Evolutionary conservation across 805 yeast genomes (phyloP), one percentile per base, ranked within the genome.

Genomic region (Tetrapisispora arboricola): DNA sequence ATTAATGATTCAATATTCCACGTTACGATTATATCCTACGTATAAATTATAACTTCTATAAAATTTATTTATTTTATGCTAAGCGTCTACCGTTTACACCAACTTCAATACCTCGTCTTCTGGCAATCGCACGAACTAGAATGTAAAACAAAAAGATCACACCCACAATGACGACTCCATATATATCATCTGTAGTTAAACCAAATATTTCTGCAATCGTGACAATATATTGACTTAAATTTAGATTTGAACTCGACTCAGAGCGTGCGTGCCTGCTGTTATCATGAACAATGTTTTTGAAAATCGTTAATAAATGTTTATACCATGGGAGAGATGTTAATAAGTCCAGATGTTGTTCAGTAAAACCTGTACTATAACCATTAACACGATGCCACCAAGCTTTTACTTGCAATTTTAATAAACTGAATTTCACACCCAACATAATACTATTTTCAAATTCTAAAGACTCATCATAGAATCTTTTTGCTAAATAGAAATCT

Each of bases 401-500:
- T 40, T 56, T 57, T 5, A 54, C 16, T 24, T 47, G 40, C 24
- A 60, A 40, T 44, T 55, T 58, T 35, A 50, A 31, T 3, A 53
- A 47, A 35, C 60, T 55, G 10, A 60, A 42, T 39, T 52, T 54
- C n/a, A 52, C 51, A 3, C 57, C 57, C 3, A 55, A 33, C 31
- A 46, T 49, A 8, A 52, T 43, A 20, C 42, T 49, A 2, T 41
- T 43, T 27, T 49, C 46, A 20, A 43, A 38, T 30, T 47, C 54
- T n/a, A 51, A 39, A 4, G 49, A 54, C 38, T 50, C 54, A 30
- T 87, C 96, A 55, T 90, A 88, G 55, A 78, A 80, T 38, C 95
- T 63, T 54, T 87, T 88, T 2, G 97, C 95, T 59, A 88, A 63
- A 58, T 78, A 83, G 53, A 72, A 83, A 59, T 88, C 96, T 47